Base-by-base conservation (phyloP, 2,329 filamentous ascomycete genomes). In the Sclerotinia sclerotiorum region DNA sequence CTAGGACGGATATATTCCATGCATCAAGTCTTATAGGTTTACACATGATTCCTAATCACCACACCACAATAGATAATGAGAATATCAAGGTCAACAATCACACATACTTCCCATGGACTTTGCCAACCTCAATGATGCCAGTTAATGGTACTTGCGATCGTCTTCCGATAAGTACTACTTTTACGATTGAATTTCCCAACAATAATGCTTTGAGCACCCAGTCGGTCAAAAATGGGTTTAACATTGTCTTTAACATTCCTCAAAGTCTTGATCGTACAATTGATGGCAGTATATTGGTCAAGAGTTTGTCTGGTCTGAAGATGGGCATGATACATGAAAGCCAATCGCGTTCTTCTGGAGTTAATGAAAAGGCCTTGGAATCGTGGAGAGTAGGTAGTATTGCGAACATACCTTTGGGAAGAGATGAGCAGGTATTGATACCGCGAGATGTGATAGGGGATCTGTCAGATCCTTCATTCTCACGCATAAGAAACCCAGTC, bases 41-140 rank as follows among this genome's bases (percentile, higher is more conserved):
- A 39, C 90, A 97, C 77, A 84, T 90, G 49, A 90, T 92, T 76
- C 90, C 91, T 6, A 87, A 88, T 67, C 80, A 91, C 68, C 86
- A 86, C 8, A 88, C 88, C 0, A 54, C 65, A 8, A 67, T 67
- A 46, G 65, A 67, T 15, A 57, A 49, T 32, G 65, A 67, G 48
- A 67, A 67, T 39, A 48, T 67, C 39, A 46, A 67, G 29, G 57
- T 67, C 35, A 67, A 67, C 35, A 97, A 97, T 74, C 89, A 94
- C 77, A 94, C 90, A 0, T 89, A 92, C 74, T 98, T 93, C 76
- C 95, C 95, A 0, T 98, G 94, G 94, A 98, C 95, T 0, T 81
- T 99, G 0, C 94, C 95, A 0, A 82, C 83, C 1, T 84, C 87
- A 35, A 83, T 97, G 73, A 84, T 97, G 3, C 93, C 94, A 0